Evolutionary conservation across 306 rosid genomes (phyloP), one percentile per base, ranked within the genome.

Genomic region (Cercis canadensis): DNA sequence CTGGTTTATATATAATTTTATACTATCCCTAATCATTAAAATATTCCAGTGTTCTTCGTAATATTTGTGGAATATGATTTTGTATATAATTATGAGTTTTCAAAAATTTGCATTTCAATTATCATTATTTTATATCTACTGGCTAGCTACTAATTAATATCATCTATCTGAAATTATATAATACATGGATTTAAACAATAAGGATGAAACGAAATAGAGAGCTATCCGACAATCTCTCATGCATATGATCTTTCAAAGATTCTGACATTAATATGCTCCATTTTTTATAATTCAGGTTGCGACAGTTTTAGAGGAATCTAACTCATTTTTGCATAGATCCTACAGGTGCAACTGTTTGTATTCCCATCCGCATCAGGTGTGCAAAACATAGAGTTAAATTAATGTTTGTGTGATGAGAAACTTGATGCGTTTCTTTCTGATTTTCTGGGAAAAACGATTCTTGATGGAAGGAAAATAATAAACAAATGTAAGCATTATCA

Each of bases 281-380:
- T 49, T 69, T 55, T 78, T 65, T n/a, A 64, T 77, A 65, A 78
- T 59, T 81, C 58, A 73, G 70, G 74, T 44, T 69, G 13, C 57
- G 66, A 76, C 85, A 78, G 50, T 70, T 83, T 46, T 53, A 47
- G 40, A 66, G 84, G 78, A 76, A 84, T 84, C 83, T 57, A 80
- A 81, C 80, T 71, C 65, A 77, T 56, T 74, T 67, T 24, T 69
- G 68, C 72, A 62, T 58, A 72, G 78, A 56, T 73, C 34, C 69
- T 50, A 57, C 31, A 6, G 62, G 60, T 69, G 62, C 21, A 36
- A 55, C 61, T 63, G 45, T 67, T 61, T 72, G 62, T 56, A 71
- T 62, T 61, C 53, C 53, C 80, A 74, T 58, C 37, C 51, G 55
- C 69, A 65, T 76, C 79, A 67, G 79, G 82, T 75, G 70, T 36